Percentiles rank a stretch among this genome's conserved stretches.
Conservation (phyloP, 495 filamentous ascomycete species). For the Xylaria curta region DNA sequence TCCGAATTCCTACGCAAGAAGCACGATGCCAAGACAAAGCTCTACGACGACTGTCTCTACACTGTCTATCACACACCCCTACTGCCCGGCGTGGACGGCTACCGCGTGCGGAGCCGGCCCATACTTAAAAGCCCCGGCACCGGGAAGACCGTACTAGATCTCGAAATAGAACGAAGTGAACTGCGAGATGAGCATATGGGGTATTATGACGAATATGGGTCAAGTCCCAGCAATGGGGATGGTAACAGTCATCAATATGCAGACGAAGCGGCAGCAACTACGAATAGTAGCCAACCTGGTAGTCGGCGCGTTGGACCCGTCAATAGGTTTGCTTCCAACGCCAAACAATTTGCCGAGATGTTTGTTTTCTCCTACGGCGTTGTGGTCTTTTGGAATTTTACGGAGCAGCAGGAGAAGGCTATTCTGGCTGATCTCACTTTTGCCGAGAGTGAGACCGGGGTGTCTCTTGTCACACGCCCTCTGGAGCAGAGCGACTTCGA, state of each 20-base stretch:
- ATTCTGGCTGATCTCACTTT: slow-evolving; percentile 96
- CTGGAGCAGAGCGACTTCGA: slow-evolving; percentile 88
- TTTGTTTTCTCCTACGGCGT: slow-evolving; percentile 98
- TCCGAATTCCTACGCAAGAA: slow-evolving; percentile 85
- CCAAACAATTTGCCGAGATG: slow-evolving; percentile 86
- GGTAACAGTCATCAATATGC: slow-evolving; percentile 18
- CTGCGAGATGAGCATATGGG: slow-evolving; percentile 87
- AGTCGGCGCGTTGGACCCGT: slow-evolving; percentile 38
- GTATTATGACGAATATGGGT: slow-evolving; percentile 58
- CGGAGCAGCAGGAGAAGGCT: slow-evolving; percentile 93
- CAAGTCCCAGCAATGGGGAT: slow-evolving; percentile 30
- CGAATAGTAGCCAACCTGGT: slow-evolving; percentile 39
- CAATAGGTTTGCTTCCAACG: slow-evolving; percentile 66
- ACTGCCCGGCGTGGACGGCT: slow-evolving; percentile 83
- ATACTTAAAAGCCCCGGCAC: slow-evolving; percentile 91
- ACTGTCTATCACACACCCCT: slow-evolving; percentile 92
- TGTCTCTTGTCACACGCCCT: slow-evolving; percentile 71
- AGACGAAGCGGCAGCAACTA: slow-evolving; percentile 30
- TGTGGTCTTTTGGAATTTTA: slow-evolving; percentile 98
- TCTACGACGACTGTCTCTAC: slow-evolving; percentile 99
- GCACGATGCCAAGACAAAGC: slow-evolving; percentile 93
- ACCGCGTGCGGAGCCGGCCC: slow-evolving; percentile 85
- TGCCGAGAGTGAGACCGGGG: slow-evolving; percentile 65
- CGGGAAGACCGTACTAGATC: slow-evolving; percentile 83
- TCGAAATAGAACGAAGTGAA: slow-evolving; percentile 96